Evolutionary conservation across 2,329 filamentous ascomycete species (phyloP), one percentile per base, ranked within the genome.

Genomic region (Pyrenochaeta sp.): DNA sequence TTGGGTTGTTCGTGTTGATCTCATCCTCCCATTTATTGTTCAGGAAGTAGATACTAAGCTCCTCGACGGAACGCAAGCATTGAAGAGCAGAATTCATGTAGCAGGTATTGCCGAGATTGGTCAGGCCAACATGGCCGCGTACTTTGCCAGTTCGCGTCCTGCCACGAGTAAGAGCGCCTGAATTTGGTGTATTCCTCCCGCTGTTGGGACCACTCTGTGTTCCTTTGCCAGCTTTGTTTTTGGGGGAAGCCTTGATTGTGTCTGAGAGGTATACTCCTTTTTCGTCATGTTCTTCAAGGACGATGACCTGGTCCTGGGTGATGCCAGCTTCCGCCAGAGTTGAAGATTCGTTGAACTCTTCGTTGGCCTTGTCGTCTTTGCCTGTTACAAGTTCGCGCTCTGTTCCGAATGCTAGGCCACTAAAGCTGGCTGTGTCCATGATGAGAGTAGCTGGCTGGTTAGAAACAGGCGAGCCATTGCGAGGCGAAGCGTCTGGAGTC

Each of bases 31-130:
- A 91, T 50, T 86, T 81, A 46, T 51, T 54, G 23, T 51, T 63
- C 35, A 96, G 72, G 71, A 99, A 97, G 71, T 96, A 99, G 62
- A 91, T 86, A 4, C 90, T 93, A 53, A 99, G 76, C 71, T 99
- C 94, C 65, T 96, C 90, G 0, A 96, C 91, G 59, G 90, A 95
- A 36, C 93, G 86, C 37, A 99, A 84, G 68, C 94, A 99, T 68
- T 99, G 94, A 41, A 97, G 78, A 7, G 94, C 94, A 15, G 93
- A 96, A 72, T 97, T 97, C 92, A 97, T 96, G 74, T 99, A 99
- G 73, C 94, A 99, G 0, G 94, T 97, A 64, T 99, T 99, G 35
- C 94, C 94, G 10, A 99, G 76, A 64, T 99, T 99, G 53, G 83
- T 85, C 38, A 99, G 76, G 22, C 94, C 94, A 28, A 92, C 88